Evolutionary conservation across 2,329 filamentous ascomycete species (phyloP), one percentile per base, ranked within the genome.

Genomic region (Metarhizium album): DNA sequence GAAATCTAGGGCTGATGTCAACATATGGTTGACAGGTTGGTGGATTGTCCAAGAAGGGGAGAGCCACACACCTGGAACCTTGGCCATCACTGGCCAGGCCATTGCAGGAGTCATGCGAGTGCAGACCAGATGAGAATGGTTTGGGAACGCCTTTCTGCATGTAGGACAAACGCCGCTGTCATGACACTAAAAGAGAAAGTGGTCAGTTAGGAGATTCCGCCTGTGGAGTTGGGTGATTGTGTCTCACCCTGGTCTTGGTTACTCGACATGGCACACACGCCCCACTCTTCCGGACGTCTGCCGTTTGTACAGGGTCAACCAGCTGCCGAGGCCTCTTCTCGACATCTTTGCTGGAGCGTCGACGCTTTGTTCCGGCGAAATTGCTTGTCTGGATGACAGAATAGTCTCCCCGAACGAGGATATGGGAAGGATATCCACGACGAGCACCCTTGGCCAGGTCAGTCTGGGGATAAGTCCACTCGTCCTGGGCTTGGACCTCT

Each of bases 191-290:
- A 51, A 50, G 51, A 47, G 53, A 55, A 55, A 45, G 16, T 50
- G 55, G 51, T 66, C 60, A 66, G 64, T 57, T 56, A 42, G 42
- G 53, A 47, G 45, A 52, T 46, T 48, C 46, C 38, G 48, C 46
- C 35, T 51, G 50, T 46, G 52, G 52, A 54, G 47, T 50, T 49
- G 51, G 50, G 53, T 35, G 49, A 47, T 46, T 27, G 51, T 61
- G 59, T 61, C 72, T 69, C 68, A 76, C 74, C 57, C 65, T 62
- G 57, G 70, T 69, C 64, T 74, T 76, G 56, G 67, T 68, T 54
- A 72, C 66, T 56, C 69, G 72, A 60, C 74, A 77, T 51, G 68
- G 69, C 49, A 71, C 65, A 57, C 74, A 78, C 33, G 74, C 72
- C 52, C 70, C 70, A 57, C 65, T 66, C 59, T 73, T 71, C 55